A percentile compares a stretch with the other conserved stretches of the same genome.
Conservation (phyloP, 352 stramenopile genomes). For the Pythium folliculosum region DNA sequence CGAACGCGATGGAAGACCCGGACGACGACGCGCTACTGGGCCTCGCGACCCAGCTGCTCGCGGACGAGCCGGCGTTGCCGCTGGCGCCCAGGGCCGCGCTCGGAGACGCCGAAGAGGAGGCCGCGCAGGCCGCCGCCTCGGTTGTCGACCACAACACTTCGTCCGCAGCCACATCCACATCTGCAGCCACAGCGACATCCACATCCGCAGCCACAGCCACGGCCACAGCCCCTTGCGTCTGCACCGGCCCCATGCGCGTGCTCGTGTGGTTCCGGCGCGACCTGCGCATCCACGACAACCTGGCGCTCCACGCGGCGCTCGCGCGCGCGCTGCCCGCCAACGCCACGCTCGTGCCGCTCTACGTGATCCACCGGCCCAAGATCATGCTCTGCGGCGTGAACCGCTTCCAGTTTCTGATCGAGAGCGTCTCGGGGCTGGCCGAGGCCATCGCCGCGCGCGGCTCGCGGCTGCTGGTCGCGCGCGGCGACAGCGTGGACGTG, state of each 20-base stretch:
- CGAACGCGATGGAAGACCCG: constrained; percentile 34
- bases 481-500: constrained; percentile 77
- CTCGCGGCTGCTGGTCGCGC: constrained; percentile 69
- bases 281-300: constrained; percentile 96
- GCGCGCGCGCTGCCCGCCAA: constrained; percentile 29
- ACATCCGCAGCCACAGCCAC: background rate
- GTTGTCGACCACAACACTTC: background rate
- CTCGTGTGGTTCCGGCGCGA: constrained; percentile 96
- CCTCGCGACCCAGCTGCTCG: constrained; percentile 45
- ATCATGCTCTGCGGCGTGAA: constrained; percentile 84
- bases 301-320: constrained; percentile 83
- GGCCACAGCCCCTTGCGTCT: background rate
- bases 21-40: constrained; percentile 37
- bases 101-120: constrained; percentile 30
- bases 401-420: constrained; percentile 93
- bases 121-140: constrained; percentile 34
- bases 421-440: constrained; percentile 88
- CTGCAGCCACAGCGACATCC: no score
- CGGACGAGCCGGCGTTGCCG: constrained; percentile 32
- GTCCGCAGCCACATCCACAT: no score
- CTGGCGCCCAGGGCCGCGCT: constrained; percentile 26
- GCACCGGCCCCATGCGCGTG: constrained; percentile 39
- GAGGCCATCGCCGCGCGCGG: constrained; percentile 64
- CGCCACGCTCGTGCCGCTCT: constrained; percentile 81
- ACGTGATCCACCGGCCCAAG: constrained; percentile 87